Percentiles rank a stretch among this genome's conserved stretches.
phyloP scores from a whole-genome alignment of 2,329 filamentous ascomycete species.

The Cercospora sp. region DNA sequence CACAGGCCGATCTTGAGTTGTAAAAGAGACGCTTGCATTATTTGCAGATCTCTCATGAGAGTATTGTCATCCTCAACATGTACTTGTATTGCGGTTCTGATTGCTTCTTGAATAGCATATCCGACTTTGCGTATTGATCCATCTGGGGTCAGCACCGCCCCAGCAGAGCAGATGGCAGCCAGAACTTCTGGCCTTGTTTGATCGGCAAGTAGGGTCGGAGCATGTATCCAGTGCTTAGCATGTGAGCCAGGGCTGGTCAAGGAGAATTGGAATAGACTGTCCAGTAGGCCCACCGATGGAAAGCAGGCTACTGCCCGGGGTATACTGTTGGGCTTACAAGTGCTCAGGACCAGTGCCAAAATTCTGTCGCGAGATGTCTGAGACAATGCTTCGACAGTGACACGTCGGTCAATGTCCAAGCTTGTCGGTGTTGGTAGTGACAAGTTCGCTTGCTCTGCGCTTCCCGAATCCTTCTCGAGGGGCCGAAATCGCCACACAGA shows the following conservation, averaged over 20 bases:
- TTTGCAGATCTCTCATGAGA: conserved; percentile 53
- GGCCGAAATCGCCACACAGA: conserved; percentile 51
- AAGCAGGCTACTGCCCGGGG: conserved; percentile 60
- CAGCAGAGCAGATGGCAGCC: conserved; percentile 60
- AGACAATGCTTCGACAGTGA: conserved; percentile 45
- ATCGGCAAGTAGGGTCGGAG: conserved; percentile 59
- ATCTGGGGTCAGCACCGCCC: conserved; percentile 60
- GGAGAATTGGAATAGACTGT: conserved; percentile 62
- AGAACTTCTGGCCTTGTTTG: conserved; percentile 60
- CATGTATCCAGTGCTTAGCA: conserved; percentile 62
- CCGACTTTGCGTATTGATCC: conserved; percentile 62
- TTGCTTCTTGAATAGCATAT: conserved; percentile 52
- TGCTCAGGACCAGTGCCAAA: conserved; percentile 63
- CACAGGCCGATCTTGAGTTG: conserved; percentile 57
- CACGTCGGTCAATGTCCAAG: conserved; percentile 43
- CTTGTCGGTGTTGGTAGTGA: conserved; percentile 43
- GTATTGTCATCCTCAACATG: conserved; percentile 54
- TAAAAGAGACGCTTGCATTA: conserved; percentile 54
- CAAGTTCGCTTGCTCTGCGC: conserved; percentile 42
- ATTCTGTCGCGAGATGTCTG: conserved; percentile 57
- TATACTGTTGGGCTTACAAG: conserved; percentile 55
- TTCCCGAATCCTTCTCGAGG: conserved; percentile 38
- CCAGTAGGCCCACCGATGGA: conserved; percentile 60
- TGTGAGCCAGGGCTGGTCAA: conserved; percentile 58
- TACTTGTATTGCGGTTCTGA: conserved; percentile 42